Percentiles rank a stretch among this genome's conserved stretches.
Evolutionary conservation across 2,329 filamentous ascomycete species (phyloP).

Genomic region (Fusarium longipes): DNA sequence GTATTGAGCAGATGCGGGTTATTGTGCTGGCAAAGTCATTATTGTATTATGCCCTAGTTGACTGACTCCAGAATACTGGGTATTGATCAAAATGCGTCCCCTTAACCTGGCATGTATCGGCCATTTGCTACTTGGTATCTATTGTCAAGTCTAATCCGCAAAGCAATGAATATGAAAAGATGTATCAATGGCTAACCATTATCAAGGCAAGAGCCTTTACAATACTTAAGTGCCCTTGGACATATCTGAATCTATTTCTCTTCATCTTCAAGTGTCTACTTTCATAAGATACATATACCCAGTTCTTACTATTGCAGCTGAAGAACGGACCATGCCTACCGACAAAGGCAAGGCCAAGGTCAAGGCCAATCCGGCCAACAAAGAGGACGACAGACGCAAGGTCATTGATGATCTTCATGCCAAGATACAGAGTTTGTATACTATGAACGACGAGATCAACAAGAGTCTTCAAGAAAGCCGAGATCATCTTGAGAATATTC

Average conservation of each 20-base stretch:
- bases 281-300: not conserved
- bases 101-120: not conserved
- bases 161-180: not conserved
- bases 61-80: not conserved
- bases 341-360: constrained; percentile 1
- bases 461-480: not conserved
- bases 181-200: not conserved
- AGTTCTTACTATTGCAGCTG: no score
- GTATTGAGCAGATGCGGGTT: not conserved
- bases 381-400: not conserved
- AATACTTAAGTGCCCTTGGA: no score
- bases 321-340: not conserved
- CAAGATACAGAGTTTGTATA: constrained; percentile 3
- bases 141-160: not conserved
- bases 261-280: not conserved
- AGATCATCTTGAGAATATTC: constrained; percentile 1
- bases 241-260: not conserved
- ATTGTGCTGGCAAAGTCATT: not conserved
- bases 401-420: not conserved
- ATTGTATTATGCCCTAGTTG: not conserved
- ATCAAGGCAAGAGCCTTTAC: not conserved
- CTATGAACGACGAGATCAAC: not conserved
- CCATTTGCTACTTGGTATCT: not conserved
- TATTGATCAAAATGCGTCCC: not conserved
- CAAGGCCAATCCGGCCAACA: not conserved